Evolutionary conservation across 805 yeast genomes (phyloP), one percentile per base, ranked within the genome.

Genomic region (Hanseniaspora jakobsenii): DNA sequence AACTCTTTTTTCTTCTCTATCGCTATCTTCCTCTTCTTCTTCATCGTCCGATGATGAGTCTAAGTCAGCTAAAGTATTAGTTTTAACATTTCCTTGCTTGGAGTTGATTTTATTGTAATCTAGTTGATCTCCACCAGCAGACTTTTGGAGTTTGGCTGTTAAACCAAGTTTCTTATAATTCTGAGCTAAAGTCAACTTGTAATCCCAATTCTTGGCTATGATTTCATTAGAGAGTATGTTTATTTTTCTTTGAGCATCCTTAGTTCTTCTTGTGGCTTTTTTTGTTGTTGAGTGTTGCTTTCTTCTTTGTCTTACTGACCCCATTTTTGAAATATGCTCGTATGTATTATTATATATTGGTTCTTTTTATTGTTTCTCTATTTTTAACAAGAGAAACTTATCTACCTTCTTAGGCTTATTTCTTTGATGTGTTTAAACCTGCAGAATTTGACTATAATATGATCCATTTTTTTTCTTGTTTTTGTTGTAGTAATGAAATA

Each of bases 161-260:
- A 91, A 66, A 3, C 98, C 98, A 23, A 91, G 64, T 50, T 69
- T 75, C 53, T 78, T 78, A 64, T 91, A 89, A 61, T 91, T 91
- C 59, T 91, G 97, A 42, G 76, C 70, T 49, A 87, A 65, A 0
- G 97, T 87, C 47, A 79, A 67, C 10, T 73, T 71, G 48, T 77
- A 72, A 62, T 91, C 95, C 98, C 98, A 91, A 60, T 86, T 73
- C 27, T 76, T 82, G 4, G 85, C 93, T 50, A 91, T 81, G 50
- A 91, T 73, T 2, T 94, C 82, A 57, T 85, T 84, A 0, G 82
- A 69, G 38, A 70, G 69, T 26, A 82, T 74, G 49, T 76, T 76
- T 48, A 78, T 66, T 52, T 78, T 70, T 57, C 81, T 72, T 53
- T 77, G 78, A 54, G 72, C 76, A 55, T 81, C 87, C 58, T 84